phyloP scores from a whole-genome alignment of 441 rosid genomes.

The Dalechampia spathulata region DNA sequence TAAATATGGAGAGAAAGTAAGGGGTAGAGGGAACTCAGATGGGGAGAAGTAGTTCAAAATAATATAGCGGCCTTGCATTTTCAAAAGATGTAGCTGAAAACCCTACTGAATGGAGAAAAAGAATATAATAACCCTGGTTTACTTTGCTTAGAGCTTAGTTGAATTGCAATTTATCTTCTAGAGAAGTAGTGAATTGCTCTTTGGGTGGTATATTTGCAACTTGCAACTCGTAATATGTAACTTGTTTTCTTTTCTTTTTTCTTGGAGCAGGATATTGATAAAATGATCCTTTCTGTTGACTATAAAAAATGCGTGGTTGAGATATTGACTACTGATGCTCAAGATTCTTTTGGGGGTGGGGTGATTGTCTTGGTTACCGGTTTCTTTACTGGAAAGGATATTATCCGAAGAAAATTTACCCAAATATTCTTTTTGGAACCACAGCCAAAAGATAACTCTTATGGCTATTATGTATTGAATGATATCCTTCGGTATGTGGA shows the following conservation, averaged over 20 bases:
- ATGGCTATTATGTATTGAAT: slow-evolving; percentile 79
- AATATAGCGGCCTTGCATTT: too few relatives aligned
- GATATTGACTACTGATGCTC: slow-evolving; percentile 91
- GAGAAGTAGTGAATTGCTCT: neutral
- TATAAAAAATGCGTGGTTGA: slow-evolving; percentile 62
- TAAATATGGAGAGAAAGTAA: too few relatives aligned
- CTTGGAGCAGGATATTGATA: slow-evolving; percentile 60
- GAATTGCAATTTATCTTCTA: too few relatives aligned
- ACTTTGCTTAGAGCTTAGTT: too few relatives aligned
- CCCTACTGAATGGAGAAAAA: too few relatives aligned
- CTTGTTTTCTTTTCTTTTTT: neutral
- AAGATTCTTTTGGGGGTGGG: slow-evolving; percentile 64
- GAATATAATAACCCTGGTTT: too few relatives aligned
- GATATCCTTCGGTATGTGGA: slow-evolving; percentile 72
- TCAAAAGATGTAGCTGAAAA: too few relatives aligned
- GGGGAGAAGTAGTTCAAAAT: too few relatives aligned
- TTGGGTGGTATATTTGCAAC: neutral
- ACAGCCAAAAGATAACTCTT: slow-evolving; percentile 46
- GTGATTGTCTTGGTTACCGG: slow-evolving; percentile 90
- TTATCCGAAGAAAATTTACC: slow-evolving; percentile 58
- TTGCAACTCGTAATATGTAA: neutral
- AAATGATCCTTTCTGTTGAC: slow-evolving; percentile 64
- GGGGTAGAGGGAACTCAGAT: too few relatives aligned
- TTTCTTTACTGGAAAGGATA: slow-evolving; percentile 62
- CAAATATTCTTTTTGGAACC: slow-evolving; percentile 87